phyloP scores from a whole-genome alignment of 768 basidiomycete species.

The Xerocomus brunneocitrinus region DNA sequence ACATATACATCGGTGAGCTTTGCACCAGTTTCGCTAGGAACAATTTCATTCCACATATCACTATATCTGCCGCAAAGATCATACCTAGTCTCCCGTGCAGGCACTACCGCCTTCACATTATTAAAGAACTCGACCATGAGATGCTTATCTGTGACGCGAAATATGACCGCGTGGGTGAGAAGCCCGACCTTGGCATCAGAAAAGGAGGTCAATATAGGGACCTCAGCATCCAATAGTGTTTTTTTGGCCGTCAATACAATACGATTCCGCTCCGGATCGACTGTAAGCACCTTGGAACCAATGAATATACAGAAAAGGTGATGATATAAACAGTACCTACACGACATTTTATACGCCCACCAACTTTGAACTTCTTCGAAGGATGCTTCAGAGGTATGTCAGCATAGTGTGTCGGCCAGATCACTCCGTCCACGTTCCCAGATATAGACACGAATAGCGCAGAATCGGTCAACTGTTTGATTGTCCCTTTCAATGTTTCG shows the following conservation, averaged over 20 bases:
- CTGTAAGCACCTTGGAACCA: constrained; percentile 63
- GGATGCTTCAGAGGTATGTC: constrained; percentile 95
- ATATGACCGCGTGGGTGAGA: constrained; percentile 78
- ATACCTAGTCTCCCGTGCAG: constrained; percentile 78
- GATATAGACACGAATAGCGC: constrained; percentile 83
- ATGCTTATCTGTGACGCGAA: constrained; percentile 75
- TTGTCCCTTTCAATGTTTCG: constrained; percentile 78
- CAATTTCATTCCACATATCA: neutral
- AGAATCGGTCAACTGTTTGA: constrained; percentile 78
- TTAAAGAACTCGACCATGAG: constrained; percentile 90
- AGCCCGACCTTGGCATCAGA: constrained; percentile 68
- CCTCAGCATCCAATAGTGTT: constrained; percentile 73
- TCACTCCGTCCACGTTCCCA: constrained; percentile 84
- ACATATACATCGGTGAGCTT: constrained; percentile 61
- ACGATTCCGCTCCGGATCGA: constrained; percentile 77
- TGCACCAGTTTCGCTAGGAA: constrained; percentile 58
- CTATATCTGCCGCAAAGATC: constrained; percentile 10
- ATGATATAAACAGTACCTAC: constrained; percentile 41
- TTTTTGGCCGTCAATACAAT: constrained; percentile 90
- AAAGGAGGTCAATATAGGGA: constrained; percentile 61
- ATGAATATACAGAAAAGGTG: neutral
- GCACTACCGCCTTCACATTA: constrained; percentile 77
- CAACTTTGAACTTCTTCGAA: constrained; percentile 82
- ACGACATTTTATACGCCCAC: constrained; percentile 77
- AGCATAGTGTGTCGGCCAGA: constrained; percentile 94